Evolutionary conservation across 768 basidiomycete species (phyloP).

Genomic region (Trametopsis cervina): DNA sequence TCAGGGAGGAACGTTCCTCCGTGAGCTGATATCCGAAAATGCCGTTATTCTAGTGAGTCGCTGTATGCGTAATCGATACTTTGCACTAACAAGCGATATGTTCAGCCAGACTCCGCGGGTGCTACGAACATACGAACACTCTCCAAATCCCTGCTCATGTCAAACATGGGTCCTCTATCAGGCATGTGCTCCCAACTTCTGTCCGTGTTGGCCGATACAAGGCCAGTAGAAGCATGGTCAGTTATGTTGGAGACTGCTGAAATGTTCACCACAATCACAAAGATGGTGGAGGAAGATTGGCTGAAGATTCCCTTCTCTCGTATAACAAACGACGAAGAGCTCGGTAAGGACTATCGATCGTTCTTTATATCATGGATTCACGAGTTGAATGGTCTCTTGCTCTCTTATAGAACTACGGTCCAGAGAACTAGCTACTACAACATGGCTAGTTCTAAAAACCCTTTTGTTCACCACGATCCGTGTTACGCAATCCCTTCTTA

Average conservation of each 20-base stretch:
- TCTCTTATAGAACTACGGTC: constrained; percentile 38
- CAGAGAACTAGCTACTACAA: constrained; percentile 36
- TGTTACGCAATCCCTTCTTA: constrained; percentile 57
- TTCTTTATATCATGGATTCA: background rate
- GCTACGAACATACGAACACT: constrained; percentile 13
- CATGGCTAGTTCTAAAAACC: constrained; percentile 70
- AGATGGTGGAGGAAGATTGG: constrained; percentile 23
- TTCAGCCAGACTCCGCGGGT: constrained; percentile 10
- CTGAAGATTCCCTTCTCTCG: constrained; percentile 19
- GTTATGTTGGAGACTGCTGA: constrained; percentile 16
- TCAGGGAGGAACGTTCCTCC: constrained; percentile 46
- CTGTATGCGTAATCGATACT: background rate
- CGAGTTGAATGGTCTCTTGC: constrained; percentile 1
- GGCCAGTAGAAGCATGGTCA: constrained; percentile 20
- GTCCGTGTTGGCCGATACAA: constrained; percentile 20
- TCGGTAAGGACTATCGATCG: constrained; percentile 19
- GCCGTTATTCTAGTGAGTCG: background rate
- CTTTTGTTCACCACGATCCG: constrained; percentile 69
- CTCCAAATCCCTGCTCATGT: constrained; percentile 15
- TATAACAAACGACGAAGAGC: constrained; percentile 20
- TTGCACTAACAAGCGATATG: background rate
- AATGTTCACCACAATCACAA: constrained; percentile 17
- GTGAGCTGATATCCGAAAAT: constrained; percentile 12
- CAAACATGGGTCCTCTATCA: constrained; percentile 21
- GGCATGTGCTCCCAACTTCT: constrained; percentile 18